Conservation (phyloP, 371 early-diverging fungal genomes). For the Circinella umbellata region DNA sequence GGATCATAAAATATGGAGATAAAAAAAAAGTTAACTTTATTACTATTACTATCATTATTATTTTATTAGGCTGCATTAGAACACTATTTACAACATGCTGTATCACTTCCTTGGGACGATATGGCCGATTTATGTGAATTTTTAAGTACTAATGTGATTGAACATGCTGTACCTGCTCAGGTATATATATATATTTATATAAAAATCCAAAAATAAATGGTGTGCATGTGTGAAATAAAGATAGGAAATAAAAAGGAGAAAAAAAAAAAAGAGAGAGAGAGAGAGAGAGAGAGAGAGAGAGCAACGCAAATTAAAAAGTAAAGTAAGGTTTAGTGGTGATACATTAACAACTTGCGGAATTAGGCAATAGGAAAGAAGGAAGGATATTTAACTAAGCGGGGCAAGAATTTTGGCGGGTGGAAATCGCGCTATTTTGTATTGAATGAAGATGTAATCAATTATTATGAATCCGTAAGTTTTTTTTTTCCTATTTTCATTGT, state of each 20-base stretch:
- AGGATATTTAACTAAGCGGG: slow-evolving; percentile 87
- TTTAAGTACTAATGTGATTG: slow-evolving; percentile 71
- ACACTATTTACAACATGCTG: slow-evolving; percentile 73
- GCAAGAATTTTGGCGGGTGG: slow-evolving; percentile 90
- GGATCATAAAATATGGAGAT: no score
- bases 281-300: background rate
- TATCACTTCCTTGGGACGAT: slow-evolving; percentile 65
- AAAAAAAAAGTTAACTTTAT: no score
- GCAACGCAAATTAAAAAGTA: background rate
- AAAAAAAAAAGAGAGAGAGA: background rate
- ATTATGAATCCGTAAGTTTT: slow-evolving; percentile 67
- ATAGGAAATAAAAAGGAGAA: no score
- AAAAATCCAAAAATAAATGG: no score
- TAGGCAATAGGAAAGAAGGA: slow-evolving; percentile 42
- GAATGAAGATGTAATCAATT: slow-evolving; percentile 65
- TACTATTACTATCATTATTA: background rate
- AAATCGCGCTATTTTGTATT: slow-evolving; percentile 81
- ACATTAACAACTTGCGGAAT: slow-evolving; percentile 12
- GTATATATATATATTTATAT: background rate
- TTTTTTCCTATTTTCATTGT: background rate
- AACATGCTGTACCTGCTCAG: slow-evolving; percentile 26
- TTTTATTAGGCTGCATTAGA: slow-evolving; percentile 66
- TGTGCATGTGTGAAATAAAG: no score
- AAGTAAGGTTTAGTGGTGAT: slow-evolving; percentile 12
- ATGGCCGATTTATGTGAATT: slow-evolving; percentile 76